phyloP scores from a whole-genome alignment of 441 rosid species.

The Codiaeum variegatum region DNA sequence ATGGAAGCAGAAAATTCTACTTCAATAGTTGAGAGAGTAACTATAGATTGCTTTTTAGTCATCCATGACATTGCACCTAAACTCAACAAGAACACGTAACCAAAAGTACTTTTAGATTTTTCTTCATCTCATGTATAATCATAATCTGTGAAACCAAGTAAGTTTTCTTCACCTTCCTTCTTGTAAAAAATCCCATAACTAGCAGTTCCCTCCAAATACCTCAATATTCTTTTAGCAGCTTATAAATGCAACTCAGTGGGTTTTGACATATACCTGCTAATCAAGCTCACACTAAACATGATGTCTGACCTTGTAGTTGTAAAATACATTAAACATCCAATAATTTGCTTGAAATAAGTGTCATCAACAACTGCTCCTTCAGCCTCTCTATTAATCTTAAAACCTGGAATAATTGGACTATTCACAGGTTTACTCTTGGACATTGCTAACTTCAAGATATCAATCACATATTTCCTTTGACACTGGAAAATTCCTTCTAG shows the following conservation, averaged over 20 bases:
- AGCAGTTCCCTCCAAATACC: not conserved
- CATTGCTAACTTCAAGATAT: not conserved
- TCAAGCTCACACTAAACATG: no score
- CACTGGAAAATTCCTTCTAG: not conserved
- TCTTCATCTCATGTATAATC: not conserved
- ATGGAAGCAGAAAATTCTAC: no score
- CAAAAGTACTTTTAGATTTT: not conserved
- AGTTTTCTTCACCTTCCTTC: no score
- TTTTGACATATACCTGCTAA: no score
- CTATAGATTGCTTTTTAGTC: not conserved
- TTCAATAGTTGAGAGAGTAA: not conserved
- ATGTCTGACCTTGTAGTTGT: not conserved
- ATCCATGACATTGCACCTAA: not conserved
- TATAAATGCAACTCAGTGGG: no score
- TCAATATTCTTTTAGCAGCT: no score
- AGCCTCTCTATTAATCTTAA: no score
- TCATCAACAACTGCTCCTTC: no score
- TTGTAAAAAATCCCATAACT: not conserved
- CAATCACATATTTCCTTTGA: not conserved
- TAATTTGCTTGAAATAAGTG: not conserved
- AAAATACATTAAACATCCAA: not conserved
- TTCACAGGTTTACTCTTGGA: no score
- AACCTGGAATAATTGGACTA: no score
- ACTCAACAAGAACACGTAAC: not conserved
- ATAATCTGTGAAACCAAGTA: not conserved